A percentile compares a stretch with the other conserved stretches of the same genome.
phyloP scores from a whole-genome alignment of 179 eudicot species.

The Patellifolia procumbens region DNA sequence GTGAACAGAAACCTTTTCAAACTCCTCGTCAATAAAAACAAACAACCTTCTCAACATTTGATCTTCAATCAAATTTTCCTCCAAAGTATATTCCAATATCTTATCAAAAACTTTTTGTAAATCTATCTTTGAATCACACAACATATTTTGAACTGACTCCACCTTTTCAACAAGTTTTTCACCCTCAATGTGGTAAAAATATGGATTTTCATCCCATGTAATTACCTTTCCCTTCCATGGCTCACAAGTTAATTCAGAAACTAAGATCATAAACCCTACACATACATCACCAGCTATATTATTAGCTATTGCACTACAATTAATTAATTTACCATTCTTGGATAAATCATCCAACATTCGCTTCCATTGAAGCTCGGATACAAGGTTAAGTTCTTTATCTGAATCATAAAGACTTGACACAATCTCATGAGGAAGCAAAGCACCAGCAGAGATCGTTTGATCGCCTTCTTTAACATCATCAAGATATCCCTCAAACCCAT shows the following conservation, averaged over 20 bases:
- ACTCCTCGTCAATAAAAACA: constrained; percentile 18
- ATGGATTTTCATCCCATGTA: not conserved
- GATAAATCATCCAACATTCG: constrained; percentile 53
- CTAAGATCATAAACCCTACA: constrained; percentile 12
- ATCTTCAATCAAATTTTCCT: constrained; percentile 10
- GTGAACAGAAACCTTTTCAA: not conserved
- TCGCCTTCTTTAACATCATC: constrained; percentile 41
- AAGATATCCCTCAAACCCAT: constrained; percentile 40
- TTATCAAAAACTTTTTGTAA: constrained; percentile 16
- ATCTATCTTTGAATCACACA: not conserved
- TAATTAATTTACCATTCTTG: constrained; percentile 38
- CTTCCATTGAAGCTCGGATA: constrained; percentile 61
- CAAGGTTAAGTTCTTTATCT: constrained; percentile 24
- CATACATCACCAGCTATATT: not conserved
- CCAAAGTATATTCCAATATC: constrained; percentile 5
- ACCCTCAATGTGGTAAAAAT: constrained; percentile 3
- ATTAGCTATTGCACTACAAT: constrained; percentile 34
- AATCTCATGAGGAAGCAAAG: constrained; percentile 54
- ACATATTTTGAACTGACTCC: not conserved
- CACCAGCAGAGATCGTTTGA: constrained; percentile 50
- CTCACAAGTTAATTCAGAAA: constrained; percentile 19
- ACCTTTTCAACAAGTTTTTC: constrained; percentile 9
- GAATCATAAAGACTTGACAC: constrained; percentile 21
- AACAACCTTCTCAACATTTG: constrained; percentile 26
- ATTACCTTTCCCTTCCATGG: constrained; percentile 27